Evolutionary conservation across 2,329 filamentous ascomycete genomes (phyloP), one percentile per base, ranked within the genome.

Genomic region (Fusarium albosuccineum): DNA sequence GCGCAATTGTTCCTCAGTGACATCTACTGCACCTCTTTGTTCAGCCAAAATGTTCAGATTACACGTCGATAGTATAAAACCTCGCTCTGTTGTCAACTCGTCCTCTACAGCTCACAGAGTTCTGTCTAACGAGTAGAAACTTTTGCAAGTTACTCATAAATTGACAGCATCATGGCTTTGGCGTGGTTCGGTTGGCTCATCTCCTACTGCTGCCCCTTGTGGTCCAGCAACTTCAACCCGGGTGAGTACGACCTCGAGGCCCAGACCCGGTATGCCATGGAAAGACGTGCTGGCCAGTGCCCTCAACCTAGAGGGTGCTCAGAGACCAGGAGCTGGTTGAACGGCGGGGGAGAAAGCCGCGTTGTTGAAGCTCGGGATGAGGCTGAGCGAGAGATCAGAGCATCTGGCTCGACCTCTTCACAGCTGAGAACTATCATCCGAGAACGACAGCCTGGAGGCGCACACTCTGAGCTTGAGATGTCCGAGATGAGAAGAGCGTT

Each of bases 261-360:
- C 27, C 30, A 46, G 17, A 54, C 17, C 9, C 8, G 9, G 6
- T 14, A 29, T 10, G 53, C 29, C 30, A 27, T 53, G 27, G 29
- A 29, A 30, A 48, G 53, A 59, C 50, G 10, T 33, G 49, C 33
- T 22, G 5, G 11, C 9, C 11, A n/a, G 16, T 66, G 46, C 7
- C 62, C 66, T 10, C 30, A n/a, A 9, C 29, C 50, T 11, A 62
- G 30, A 29, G 66, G 46, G 10, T 11, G 5, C 11, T 34, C 27
- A 16, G 40, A 42, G 66, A 22, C 45, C 1, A 26, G 26, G 4
- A 10, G 6, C 8, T 59, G 42, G n/a, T 14, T 55, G 1, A 11
- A 30, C 3, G 9, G 14, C 10, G 53, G 62, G 2, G 34, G 26
- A 6, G 45, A 42, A 2, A 10, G 6, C 14, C 30, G n/a, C 3